Evolutionary conservation across 306 rosid genomes (phyloP).

Genomic region (Acacia acuminata): DNA sequence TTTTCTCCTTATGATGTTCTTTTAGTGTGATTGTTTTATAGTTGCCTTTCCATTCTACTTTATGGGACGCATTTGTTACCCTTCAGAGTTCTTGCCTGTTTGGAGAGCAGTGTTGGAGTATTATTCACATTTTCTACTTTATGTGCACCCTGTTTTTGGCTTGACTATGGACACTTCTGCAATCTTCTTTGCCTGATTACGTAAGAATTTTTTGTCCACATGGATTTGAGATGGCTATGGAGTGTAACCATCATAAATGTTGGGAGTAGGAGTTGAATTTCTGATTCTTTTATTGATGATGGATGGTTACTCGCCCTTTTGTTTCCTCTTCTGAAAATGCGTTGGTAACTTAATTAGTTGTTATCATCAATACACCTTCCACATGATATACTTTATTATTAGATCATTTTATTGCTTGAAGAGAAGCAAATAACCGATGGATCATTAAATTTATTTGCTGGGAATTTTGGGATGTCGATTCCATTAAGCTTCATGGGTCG

Average conservation of each 20-base stretch:
- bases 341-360: neutral
- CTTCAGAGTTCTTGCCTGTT: neutral
- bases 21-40: neutral
- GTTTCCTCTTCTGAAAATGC: neutral
- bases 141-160: neutral
- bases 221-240: neutral
- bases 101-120: neutral
- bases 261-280: neutral
- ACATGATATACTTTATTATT: neutral
- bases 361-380: neutral
- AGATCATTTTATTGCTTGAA: neutral
- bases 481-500: constrained; percentile 10
- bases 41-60: neutral
- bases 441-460: constrained; percentile 3
- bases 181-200: neutral
- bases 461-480: neutral
- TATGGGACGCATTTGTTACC: neutral
- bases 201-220: neutral
- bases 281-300: neutral
- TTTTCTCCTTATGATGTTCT: neutral
- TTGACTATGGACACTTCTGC: neutral
- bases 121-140: neutral
- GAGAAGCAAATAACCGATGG: neutral
- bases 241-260: neutral
- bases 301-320: neutral